Evolutionary conservation across 164 flowering plant species (phyloP).

Genomic region (Vitis vinifera): ASM3070453v1 NC_081817.1:1611001-1611500

Average conservation of each 20-base stretch:
- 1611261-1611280: background rate
- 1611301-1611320: background rate
- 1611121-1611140: background rate
- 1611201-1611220: background rate
- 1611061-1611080: constrained; percentile 45
- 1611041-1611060: constrained; percentile 83
- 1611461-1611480: constrained; percentile 39
- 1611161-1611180: too few relatives aligned
- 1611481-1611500: constrained; percentile 83
- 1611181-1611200: background rate
- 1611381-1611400: too few relatives aligned
- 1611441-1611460: too few relatives aligned
- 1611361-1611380: too few relatives aligned
- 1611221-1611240: background rate
- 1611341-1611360: too few relatives aligned
- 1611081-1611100: constrained; percentile 61
- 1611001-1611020: constrained; percentile 84
- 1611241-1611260: background rate
- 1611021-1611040: constrained; percentile 86
- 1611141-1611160: constrained; percentile 1
- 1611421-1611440: too few relatives aligned
- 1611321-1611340: too few relatives aligned
- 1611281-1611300: background rate
- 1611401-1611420: too few relatives aligned
- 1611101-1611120: constrained; percentile 41